Conservation (phyloP, 495 filamentous ascomycete species). For the Penicillium waksmanii region DNA sequence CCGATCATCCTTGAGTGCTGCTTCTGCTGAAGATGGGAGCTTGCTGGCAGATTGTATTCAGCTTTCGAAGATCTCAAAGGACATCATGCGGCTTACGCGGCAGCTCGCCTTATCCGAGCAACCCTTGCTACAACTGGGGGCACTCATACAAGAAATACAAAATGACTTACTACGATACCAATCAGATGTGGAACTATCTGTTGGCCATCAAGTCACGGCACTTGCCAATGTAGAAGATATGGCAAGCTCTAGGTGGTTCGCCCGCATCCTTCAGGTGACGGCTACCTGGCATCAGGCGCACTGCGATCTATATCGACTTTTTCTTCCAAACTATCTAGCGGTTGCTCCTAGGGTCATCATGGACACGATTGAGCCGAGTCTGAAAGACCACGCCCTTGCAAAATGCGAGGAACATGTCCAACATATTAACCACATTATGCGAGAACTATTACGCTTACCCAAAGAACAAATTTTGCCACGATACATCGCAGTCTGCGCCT, state of each 20-base stretch:
- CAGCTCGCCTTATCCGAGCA: conserved; percentile 19
- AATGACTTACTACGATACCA: conserved; percentile 18
- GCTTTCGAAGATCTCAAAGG: conserved; percentile 18
- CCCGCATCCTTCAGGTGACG: conserved; percentile 15
- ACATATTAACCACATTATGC: conserved; percentile 12
- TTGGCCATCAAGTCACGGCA: conserved; percentile 7
- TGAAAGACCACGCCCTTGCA: conserved; percentile 6
- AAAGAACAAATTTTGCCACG: conserved; percentile 5
- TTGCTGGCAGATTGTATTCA: conserved; percentile 16
- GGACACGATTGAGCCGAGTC: conserved; percentile 7
- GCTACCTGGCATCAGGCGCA: conserved; percentile 26
- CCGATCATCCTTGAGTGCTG: neutral
- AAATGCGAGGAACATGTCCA: conserved; percentile 13
- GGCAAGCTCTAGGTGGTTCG: conserved; percentile 14
- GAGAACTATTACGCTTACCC: conserved; percentile 2
- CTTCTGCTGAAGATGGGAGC: conserved; percentile 5
- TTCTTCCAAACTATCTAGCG: conserved; percentile 23
- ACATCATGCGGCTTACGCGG: conserved; percentile 23
- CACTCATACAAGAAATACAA: conserved; percentile 21
- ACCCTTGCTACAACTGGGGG: conserved; percentile 16
- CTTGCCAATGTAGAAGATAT: neutral
- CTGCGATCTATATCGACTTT: conserved; percentile 27
- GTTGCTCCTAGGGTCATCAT: conserved; percentile 21
- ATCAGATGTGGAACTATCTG: conserved; percentile 13
- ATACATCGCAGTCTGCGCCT: conserved; percentile 23